phyloP scores from a whole-genome alignment of 768 basidiomycete species.

The Pleurotus tuoliensis region DNA sequence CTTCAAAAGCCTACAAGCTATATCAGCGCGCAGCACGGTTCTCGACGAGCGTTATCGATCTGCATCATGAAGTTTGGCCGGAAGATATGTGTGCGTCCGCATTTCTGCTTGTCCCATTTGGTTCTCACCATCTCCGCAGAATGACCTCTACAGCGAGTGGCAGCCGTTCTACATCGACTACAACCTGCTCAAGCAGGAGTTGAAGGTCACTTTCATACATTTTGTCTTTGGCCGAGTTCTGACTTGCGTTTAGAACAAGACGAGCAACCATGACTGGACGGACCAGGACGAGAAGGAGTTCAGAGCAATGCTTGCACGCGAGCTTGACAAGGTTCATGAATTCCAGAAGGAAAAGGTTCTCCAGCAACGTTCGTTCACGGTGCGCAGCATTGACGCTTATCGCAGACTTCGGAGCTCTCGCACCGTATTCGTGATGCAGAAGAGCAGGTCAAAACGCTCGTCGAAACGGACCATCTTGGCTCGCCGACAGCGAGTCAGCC shows the following conservation, averaged over 20 bases:
- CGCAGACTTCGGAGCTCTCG: constrained; percentile 79
- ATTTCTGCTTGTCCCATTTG: neutral
- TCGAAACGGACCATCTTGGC: constrained; percentile 44
- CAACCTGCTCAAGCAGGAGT: constrained; percentile 80
- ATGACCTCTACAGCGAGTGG: constrained; percentile 88
- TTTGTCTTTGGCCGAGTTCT: neutral
- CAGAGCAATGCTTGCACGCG: constrained; percentile 69
- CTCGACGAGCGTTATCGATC: no score
- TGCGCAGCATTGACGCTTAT: neutral
- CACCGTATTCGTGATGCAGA: constrained; percentile 81
- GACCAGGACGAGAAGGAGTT: constrained; percentile 82
- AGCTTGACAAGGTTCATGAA: constrained; percentile 91
- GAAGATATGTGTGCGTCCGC: constrained; percentile 59
- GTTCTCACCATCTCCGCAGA: constrained; percentile 34
- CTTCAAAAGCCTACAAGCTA: no score
- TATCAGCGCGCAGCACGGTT: no score
- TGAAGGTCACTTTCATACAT: constrained; percentile 55
- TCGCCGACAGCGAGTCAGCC: neutral
- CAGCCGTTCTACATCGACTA: constrained; percentile 88
- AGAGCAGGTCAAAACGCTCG: constrained; percentile 73
- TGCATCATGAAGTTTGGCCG: constrained; percentile 73
- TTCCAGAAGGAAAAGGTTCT: constrained; percentile 87
- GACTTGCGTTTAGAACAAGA: neutral
- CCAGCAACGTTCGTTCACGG: neutral
- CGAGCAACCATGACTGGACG: constrained; percentile 52